Base-by-base conservation (phyloP, 2,329 filamentous ascomycete genomes). In the Salinomyces thailandicus region DNA sequence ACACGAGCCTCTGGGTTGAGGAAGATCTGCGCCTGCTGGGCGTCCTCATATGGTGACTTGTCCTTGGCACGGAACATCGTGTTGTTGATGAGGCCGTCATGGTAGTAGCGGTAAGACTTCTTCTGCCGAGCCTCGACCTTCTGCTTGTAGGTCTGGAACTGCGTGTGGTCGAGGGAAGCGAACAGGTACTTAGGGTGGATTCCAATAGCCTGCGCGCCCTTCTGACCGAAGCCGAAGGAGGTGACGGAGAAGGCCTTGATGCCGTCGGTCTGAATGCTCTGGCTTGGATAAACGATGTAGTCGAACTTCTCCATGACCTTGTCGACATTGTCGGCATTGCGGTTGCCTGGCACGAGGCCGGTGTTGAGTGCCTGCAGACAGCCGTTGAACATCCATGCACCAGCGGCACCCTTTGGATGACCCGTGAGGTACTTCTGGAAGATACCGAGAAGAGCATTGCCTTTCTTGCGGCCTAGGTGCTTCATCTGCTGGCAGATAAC, bases 351-450 rank as follows among this genome's bases (percentile, higher is more conserved):
- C 16, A 98, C 89, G 33, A 98, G 71, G 57, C 91, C 91, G 35
- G 75, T 81, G 71, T 96, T 93, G 53, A 98, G 76, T 31, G 95
- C 85, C 63, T 98, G 91, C 60, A 98, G 69, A 62, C 85, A 91
- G 48, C 91, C 91, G 71, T 98, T 98, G 75, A 98, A 79, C 91
- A 98, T 98, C 87, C 91, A 98, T 33, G 89, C 91, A 71, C 91
- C 91, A 42, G 91, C 91, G 54, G 91, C 89, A 79, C 91, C 91
- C 78, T 98, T 98, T 55, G 91, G 91, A 62, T 98, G 91, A 63
- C 91, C 91, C 37, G 93, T 98, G 44, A 98, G 79, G 63, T 93
- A 96, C 67, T 98, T 98, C 68, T 98, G 91, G 82, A 96, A 98
- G 61, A 98, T 87, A 69, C 87, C 91, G 47, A 96, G 67, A 11